Conservation (phyloP, 164 flowering plant genomes). For the Hamamelis virginiana region DNA sequence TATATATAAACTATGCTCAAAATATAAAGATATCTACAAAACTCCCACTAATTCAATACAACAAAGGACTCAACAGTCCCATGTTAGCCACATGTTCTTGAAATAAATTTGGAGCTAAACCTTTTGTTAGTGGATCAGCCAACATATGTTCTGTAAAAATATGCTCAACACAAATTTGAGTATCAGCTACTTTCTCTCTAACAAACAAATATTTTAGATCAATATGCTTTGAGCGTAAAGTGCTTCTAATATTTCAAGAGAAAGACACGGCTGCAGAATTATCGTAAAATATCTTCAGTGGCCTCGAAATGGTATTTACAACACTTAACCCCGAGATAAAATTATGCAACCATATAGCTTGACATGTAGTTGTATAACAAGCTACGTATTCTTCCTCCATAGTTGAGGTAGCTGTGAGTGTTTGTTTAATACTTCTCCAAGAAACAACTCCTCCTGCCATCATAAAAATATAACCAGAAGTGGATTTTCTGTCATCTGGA, state of each 20-base stretch:
- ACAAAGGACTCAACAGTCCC: background rate
- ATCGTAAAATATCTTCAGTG: background rate
- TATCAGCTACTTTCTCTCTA: background rate
- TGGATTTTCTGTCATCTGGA: background rate
- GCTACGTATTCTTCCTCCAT: background rate
- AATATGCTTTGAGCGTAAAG: background rate
- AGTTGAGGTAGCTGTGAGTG: background rate
- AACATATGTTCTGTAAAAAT: background rate
- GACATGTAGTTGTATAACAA: background rate
- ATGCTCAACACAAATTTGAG: background rate
- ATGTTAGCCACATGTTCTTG: background rate
- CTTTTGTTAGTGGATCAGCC: background rate
- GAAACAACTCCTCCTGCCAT: background rate
- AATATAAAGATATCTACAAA: no score
- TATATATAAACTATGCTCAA: no score
- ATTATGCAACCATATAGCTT: background rate
- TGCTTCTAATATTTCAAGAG: background rate
- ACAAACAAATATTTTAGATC: background rate
- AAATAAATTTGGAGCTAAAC: background rate
- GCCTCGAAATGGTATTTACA: background rate
- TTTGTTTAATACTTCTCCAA: background rate
- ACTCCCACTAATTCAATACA: background rate
- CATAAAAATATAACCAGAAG: constrained; percentile 1
- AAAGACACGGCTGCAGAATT: background rate
- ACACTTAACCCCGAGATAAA: background rate